A percentile compares a stretch with the other conserved stretches of the same genome.
phyloP scores from a whole-genome alignment of 306 rosid species.

The Aeschynomene evenia region DNA sequence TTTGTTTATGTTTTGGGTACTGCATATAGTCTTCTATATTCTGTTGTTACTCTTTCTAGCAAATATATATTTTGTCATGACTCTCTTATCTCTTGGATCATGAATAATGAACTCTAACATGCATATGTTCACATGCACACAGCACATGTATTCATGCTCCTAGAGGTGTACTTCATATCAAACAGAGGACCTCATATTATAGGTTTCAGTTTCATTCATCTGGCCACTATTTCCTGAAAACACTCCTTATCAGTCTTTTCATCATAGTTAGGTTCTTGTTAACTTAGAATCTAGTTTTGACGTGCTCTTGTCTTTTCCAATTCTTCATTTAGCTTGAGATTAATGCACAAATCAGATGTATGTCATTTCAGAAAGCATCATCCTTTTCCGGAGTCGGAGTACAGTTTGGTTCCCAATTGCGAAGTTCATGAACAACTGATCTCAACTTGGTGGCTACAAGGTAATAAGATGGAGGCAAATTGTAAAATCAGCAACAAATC shows the following conservation, averaged over 20 bases:
- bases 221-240: not conserved
- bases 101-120: not conserved
- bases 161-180: not conserved
- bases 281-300: not conserved
- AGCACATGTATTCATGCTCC: not conserved
- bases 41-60: not conserved
- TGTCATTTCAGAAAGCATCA: not conserved
- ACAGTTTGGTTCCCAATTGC: not conserved
- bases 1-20: not conserved
- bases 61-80: not conserved
- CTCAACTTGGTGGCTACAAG: not conserved
- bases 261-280: slow-evolving; percentile 1
- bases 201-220: not conserved
- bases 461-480: not conserved
- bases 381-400: not conserved
- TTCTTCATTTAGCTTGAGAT: not conserved
- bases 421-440: not conserved
- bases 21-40: no score
- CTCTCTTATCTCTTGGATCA: not conserved
- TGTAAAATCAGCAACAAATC: not conserved
- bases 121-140: not conserved
- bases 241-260: not conserved
- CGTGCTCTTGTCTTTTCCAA: not conserved
- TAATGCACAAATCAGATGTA: slow-evolving; percentile 5
- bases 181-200: not conserved